Evolutionary conservation across 768 basidiomycete species (phyloP), one percentile per base, ranked within the genome.

Genomic region (Tylopilus balloui): DNA sequence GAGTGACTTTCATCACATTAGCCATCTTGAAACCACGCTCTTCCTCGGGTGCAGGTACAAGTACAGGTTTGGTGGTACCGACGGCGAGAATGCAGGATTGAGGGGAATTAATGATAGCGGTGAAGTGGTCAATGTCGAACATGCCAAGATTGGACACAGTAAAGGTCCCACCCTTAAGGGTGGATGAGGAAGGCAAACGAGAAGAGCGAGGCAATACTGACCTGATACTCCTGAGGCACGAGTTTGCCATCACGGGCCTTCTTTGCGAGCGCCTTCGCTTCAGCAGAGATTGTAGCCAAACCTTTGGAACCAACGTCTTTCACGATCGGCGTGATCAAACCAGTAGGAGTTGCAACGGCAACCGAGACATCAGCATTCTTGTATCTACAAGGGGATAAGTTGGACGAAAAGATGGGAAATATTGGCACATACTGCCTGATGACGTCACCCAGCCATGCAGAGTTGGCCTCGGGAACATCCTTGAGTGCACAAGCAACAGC

Each of bases 111-210:
- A 99, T 95, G 74, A 99, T 98, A 40, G 96, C 96, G 13, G 94
- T 97, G 71, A 99, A 99, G 71, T 93, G 88, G 47, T 84, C 80
- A 62, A 97, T 81, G 53, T 88, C 94, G 65, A 79, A 96, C 96
- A 99, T 99, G 71, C 96, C 96, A 48, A 99, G 78, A 74, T 99
- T 99, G 51, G 96, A 99, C 67, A 99, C 91, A 37, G 96, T 98
- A 75, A 99, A 98, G 12, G 94, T 90, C 42, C 96, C 96, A 47
- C 96, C 96, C 88, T 92, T 50, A 27, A 38, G 42, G 41, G 23
- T 6, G 29, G 32, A 38, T 57, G 15, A 52, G 38, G 39, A 42
- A 31, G 5, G 8, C 44, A 39, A 24, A 42, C 9, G 41, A 49
- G 24, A 27, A 52, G 19, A 36, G 10, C 35, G 11, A 39, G 27